Evolutionary conservation across 2,329 filamentous ascomycete genomes (phyloP).

Genomic region (Penicillium sp.): DNA sequence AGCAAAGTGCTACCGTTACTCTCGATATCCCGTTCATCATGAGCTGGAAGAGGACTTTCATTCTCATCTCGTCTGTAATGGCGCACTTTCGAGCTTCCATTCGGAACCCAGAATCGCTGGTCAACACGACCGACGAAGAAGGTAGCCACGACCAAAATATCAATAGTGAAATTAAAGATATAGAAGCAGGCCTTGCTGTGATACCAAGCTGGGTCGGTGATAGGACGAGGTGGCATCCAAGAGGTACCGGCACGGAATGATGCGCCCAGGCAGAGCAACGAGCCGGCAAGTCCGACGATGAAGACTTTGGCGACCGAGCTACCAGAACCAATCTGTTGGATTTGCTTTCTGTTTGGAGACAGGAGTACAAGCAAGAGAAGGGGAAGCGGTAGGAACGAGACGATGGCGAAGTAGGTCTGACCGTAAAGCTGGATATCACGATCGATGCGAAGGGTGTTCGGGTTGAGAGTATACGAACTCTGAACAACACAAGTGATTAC

Average conservation of each 20-base stretch:
- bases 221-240: constrained; percentile 54
- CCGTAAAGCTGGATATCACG: constrained; percentile 65
- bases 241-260: constrained; percentile 63
- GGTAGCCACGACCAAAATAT: constrained; percentile 67
- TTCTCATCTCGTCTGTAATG: constrained; percentile 7
- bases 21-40: neutral
- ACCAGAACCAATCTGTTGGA: constrained; percentile 67
- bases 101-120: constrained; percentile 70
- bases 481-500: constrained; percentile 66
- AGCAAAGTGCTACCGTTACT: neutral
- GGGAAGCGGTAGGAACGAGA: constrained; percentile 67
- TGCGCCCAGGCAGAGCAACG: constrained; percentile 67
- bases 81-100: constrained; percentile 50
- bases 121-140: constrained; percentile 72
- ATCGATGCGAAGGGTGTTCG: constrained; percentile 51
- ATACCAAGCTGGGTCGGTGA: constrained; percentile 64
- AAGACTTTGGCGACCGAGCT: constrained; percentile 65
- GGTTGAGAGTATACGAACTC: constrained; percentile 65
- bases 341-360: constrained; percentile 44
- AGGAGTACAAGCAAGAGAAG: constrained; percentile 52
- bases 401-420: constrained; percentile 60
- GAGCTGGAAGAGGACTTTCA: neutral
- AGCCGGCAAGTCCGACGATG: constrained; percentile 60
- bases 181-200: constrained; percentile 74
- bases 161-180: constrained; percentile 73